Percentiles rank a stretch among this genome's conserved stretches.
Evolutionary conservation across 1,139 yeast genomes (phyloP).

Genomic region (Magnusiomyces fungicola): DNA sequence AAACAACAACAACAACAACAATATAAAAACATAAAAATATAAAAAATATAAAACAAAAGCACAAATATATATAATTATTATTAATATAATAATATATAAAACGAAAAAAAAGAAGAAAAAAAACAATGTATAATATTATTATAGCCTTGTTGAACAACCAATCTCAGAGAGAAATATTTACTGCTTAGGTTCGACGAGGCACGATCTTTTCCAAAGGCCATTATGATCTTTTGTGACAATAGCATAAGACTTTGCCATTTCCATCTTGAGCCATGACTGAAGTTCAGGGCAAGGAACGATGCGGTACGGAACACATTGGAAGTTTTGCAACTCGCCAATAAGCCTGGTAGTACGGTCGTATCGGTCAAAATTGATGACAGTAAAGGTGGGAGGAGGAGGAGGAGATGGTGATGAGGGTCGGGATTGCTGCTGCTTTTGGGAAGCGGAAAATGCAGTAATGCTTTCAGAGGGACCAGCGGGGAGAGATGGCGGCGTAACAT

Average conservation of each 20-base stretch:
- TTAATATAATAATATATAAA: too few relatives aligned
- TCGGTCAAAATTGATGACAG: slow-evolving; percentile 74
- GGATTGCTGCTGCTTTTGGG: neutral
- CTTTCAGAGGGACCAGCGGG: too few relatives aligned
- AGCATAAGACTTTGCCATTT: slow-evolving; percentile 30
- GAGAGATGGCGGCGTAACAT: too few relatives aligned
- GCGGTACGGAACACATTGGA: slow-evolving; percentile 53
- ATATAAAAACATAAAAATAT: too few relatives aligned
- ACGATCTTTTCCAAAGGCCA: slow-evolving; percentile 34
- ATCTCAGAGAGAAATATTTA: too few relatives aligned
- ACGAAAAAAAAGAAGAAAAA: too few relatives aligned
- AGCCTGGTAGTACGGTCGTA: slow-evolving; percentile 66
- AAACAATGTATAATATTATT: too few relatives aligned
- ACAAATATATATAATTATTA: too few relatives aligned
- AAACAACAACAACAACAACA: too few relatives aligned
- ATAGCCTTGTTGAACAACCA: too few relatives aligned
- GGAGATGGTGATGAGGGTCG: neutral
- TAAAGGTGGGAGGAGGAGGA: slow-evolving; percentile 21
- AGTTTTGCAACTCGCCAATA: slow-evolving; percentile 68
- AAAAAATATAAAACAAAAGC: too few relatives aligned
- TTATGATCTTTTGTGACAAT: slow-evolving; percentile 29
- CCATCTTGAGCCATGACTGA: slow-evolving; percentile 32
- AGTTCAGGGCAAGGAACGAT: slow-evolving; percentile 24
- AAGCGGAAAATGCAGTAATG: too few relatives aligned
- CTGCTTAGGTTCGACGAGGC: slow-evolving; percentile 31